These are phyloP conservation scores for Phragmites australis DNA, from an alignment of 176 grass and related monocot genomes.

Conservation along the genomic window DNA sequence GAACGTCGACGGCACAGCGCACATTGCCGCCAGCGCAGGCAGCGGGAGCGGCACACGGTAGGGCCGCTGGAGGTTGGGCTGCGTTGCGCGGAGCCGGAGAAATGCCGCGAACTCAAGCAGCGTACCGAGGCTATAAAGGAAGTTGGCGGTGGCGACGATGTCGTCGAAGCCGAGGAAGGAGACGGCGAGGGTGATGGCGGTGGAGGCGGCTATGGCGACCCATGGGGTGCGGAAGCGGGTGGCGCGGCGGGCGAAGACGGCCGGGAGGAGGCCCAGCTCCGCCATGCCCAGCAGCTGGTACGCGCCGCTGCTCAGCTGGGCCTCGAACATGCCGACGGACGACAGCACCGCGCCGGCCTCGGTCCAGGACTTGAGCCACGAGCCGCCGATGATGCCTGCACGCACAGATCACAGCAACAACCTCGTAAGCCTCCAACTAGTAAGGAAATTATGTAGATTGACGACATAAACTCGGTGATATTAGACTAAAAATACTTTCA, in stretches of 20 bases:
- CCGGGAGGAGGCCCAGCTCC: slow-evolving; percentile 55
- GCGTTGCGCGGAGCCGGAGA: slow-evolving; percentile 37
- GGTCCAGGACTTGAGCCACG: slow-evolving; percentile 56
- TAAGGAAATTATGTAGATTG: too few relatives aligned
- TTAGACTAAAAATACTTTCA: too few relatives aligned
- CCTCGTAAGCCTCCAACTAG: too few relatives aligned
- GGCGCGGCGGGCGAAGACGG: slow-evolving; percentile 42
- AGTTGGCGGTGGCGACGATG: slow-evolving; percentile 49
- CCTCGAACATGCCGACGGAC: slow-evolving; percentile 50
- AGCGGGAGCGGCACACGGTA: slow-evolving; percentile 48
- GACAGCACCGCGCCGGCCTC: slow-evolving; percentile 52
- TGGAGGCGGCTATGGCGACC: slow-evolving; percentile 43
- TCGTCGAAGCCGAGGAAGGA: slow-evolving; percentile 66
- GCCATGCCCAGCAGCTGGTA: slow-evolving; percentile 67
- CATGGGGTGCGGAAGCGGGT: slow-evolving; percentile 31
- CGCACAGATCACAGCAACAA: too few relatives aligned
- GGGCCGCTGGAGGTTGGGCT: slow-evolving; percentile 38
- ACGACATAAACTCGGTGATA: too few relatives aligned
- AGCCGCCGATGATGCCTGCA: slow-evolving; percentile 42
- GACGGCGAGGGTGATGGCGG: slow-evolving; percentile 23
- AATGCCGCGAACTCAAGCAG: slow-evolving; percentile 57
- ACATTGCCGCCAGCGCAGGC: slow-evolving; percentile 31
- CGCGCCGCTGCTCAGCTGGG: slow-evolving; percentile 56
- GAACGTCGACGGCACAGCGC: slow-evolving; percentile 36
- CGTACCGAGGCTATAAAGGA: slow-evolving; percentile 54